Evolutionary conservation across 2,329 filamentous ascomycete genomes (phyloP), one percentile per base, ranked within the genome.

Genomic region (Harringtonia aguacate): DNA sequence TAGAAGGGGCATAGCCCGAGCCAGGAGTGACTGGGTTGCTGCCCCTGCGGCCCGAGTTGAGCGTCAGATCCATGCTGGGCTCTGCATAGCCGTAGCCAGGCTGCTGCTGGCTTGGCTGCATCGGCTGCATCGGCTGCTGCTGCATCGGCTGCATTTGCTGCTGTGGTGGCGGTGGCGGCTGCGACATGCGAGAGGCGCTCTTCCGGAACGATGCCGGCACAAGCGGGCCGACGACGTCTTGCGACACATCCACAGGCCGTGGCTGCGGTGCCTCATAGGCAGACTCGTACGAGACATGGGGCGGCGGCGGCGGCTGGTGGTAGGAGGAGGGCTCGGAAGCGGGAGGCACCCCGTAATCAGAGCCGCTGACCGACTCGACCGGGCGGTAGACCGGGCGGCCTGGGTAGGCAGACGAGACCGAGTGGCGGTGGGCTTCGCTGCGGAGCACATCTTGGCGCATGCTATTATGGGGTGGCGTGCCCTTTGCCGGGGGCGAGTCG

Each of bases 161-260:
- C 10, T 50, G 49, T 14, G 35, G 17, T 9, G 51, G 49, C 8
- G 35, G 17, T 15, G 35, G 4, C 4, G 48, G 40, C 20, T 38
- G 53, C 13, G 54, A 51, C 29, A 45, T 50, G 18, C 54, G 56
- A 1, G 54, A 56, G 7, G 48, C 50, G 39, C 52, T 55, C 17
- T 55, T 54, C 34, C 57, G 54, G 37, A 50, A 53, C 2, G 56
- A 52, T 7, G 39, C 20, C n/a, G 54, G 46, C 10, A 47, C 43
- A 2, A 55, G 43, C 4, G 55, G 51, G 3, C 56, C 55, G 1
- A 67, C 64, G 1, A 73, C 71, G 39, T 79, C 76, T 4, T 78
- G 77, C 7, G 71, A 75, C 49, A 83, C 79, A 55, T 83, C 79
- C 7, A 78, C 77, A 8, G 72, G 80, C 3, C 73, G 75, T 52